These are phyloP conservation scores for Mollisia scopiformis DNA, from an alignment of 2,329 filamentous ascomycete genomes.

Conservation along the genomic window DNA sequence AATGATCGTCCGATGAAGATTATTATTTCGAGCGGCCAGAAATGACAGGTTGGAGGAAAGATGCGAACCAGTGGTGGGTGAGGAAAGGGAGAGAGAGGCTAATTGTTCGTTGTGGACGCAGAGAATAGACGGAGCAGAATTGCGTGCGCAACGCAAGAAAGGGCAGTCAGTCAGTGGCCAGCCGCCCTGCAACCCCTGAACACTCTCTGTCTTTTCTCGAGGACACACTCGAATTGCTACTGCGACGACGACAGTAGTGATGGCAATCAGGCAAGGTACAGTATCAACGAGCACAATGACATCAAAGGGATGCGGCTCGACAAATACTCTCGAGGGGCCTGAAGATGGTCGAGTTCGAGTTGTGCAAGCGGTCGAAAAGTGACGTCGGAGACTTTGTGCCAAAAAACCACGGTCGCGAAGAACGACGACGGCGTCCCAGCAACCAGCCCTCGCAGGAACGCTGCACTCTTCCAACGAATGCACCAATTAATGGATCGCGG, in stretches of 20 bases:
- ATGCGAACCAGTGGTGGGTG: not conserved
- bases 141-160: too few species aligned
- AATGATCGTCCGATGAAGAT: not conserved
- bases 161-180: slow-evolving; percentile 6
- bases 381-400: too few species aligned
- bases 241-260: not conserved
- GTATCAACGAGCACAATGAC: not conserved
- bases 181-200: slow-evolving; percentile 10
- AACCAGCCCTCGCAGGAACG: not conserved
- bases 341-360: not conserved
- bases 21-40: not conserved
- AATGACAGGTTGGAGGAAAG: slow-evolving; percentile 2
- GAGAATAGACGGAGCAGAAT: too few species aligned
- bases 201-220: not conserved
- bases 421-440: not conserved
- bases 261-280: not conserved
- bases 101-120: not conserved
- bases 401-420: not conserved
- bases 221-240: not conserved
- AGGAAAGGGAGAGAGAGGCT: not conserved
- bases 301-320: not conserved
- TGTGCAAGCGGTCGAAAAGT: not conserved
- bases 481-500: too few species aligned
- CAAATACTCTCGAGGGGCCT: not conserved
- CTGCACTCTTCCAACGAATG: too few species aligned